Evolutionary conservation across 106 monocot species (phyloP), one percentile per base, ranked within the genome.

Genomic region (Platanthera zijinensis): DNA sequence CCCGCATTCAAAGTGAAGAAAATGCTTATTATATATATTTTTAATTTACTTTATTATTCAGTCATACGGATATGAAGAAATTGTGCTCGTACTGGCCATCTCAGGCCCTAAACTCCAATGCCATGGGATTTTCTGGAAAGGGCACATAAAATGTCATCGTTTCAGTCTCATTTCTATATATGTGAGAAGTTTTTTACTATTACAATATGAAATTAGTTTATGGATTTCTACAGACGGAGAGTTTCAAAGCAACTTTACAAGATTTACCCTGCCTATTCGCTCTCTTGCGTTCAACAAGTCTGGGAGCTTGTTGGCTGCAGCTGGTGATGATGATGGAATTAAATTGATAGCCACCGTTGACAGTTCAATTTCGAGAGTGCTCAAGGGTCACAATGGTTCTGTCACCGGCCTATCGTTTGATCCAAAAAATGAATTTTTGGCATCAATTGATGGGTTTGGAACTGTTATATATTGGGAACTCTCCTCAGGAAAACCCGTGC

Each of bases 261-360:
- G 94, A 54, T 99, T 99, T 82, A 99, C 94, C 18, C 83, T 99
- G 71, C 99, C 99, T 0, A 94, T 99, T 71, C 84, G 88, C 39
- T 90, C 84, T 25, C 86, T 99, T 61, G 86, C 99, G 51, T 99
- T 94, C 61, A 99, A 91, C 71, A 92, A 85, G 71, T 88, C 94
- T 22, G 94, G 99, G 7, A 90, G 89, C 77, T 84, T 99, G 56
- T 84, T 99, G 69, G 97, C 97, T 61, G 99, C 94, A 3, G 99
- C 94, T 53, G 99, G 94, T 57, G 99, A 99, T 72, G 99, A 99
- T 63, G 99, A 99, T 64, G 94, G 94, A 59, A 99, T 99, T 79
- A 99, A 99, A 78, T 77, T 99, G 87, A 90, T 99, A 72, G 89
- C 99, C 25, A 99, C 99, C 15, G 64, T 99, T 4, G 94, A 99